Base-by-base conservation (phyloP, 176 grass and related monocot species). In the Alloteropsis semialata region DNA sequence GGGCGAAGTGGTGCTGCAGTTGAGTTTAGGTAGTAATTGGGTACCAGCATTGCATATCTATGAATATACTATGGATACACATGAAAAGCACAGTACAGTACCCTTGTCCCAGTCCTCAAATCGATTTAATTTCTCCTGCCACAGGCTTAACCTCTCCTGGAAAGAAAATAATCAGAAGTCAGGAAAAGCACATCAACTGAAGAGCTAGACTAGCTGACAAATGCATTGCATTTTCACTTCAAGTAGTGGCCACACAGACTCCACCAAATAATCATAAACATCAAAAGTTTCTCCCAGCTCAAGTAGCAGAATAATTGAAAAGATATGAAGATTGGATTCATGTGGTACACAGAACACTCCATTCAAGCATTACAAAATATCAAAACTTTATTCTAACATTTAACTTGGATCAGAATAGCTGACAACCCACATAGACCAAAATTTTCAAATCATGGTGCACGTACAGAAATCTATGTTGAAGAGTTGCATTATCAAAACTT, bases 131-230 rank as follows among this genome's bases (percentile, higher is more conserved):
- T 94, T 96, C 76, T 96, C 93, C 37, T 91, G 84, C 29, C 91
- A 94, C 74, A 99, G 71, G 66, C 81, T 92, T 82, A 99, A 88
- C 75, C 96, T 96, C 70, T 94, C 96, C 93, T 99, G 78, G 53
- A 88, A 82, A 73, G 8, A 77, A 61, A 85, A 73, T 3, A 49
- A 78, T 25, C 37, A 74, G 46, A 78, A 38, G 13, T 56, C 24
- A 67, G 11, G 15, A 18, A 45, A 73, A 64, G 41, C 33, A 56
- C 25, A 65, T 18, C 22, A 64, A 65, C 10, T 43, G 29, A 42
- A 63, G 37, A 62, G 27, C 57, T 32, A 43, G 14, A 36, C 22
- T 69, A 76, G 5, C 42, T 29, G 34, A 38, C 22, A 55, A 36
- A 22, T 29, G 34, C 6, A 48, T 68, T 18, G 28, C 18, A 69